phyloP scores from a whole-genome alignment of 805 yeast genomes.

The Lachancea dasiensis region DNA sequence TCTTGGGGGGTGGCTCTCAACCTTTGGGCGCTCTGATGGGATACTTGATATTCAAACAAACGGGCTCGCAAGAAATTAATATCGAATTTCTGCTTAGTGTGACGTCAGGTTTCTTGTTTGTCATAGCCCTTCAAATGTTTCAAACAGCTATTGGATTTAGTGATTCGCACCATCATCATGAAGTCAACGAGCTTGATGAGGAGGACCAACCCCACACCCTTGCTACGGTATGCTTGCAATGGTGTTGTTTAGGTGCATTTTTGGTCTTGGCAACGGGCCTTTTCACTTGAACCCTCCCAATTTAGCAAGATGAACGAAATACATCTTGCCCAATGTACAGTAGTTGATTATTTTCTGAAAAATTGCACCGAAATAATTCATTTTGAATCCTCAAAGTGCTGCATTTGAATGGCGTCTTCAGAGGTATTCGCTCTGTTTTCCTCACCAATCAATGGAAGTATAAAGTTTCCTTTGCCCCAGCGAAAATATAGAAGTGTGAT shows the following conservation, averaged over 20 bases:
- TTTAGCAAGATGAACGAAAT: no score
- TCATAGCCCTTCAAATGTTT: slow-evolving; percentile 82
- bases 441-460: slow-evolving; percentile 48
- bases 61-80: slow-evolving; percentile 32
- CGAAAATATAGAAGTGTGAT: slow-evolving; percentile 46
- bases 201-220: slow-evolving; percentile 27
- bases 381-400: neutral
- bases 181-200: slow-evolving; percentile 22
- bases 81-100: slow-evolving; percentile 49
- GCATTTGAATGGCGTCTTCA: neutral
- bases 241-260: slow-evolving; percentile 32
- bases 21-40: slow-evolving; percentile 86
- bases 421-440: slow-evolving; percentile 3
- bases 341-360: no score
- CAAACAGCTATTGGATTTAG: slow-evolving; percentile 78
- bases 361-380: neutral
- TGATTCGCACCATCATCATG: slow-evolving; percentile 48
- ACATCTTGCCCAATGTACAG: no score
- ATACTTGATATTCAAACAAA: slow-evolving; percentile 39
- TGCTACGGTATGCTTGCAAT: slow-evolving; percentile 31
- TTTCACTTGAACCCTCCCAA: slow-evolving; percentile 5
- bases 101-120: slow-evolving; percentile 79
- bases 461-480: slow-evolving; percentile 61
- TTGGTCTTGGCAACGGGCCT: slow-evolving; percentile 20
- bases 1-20: slow-evolving; percentile 79